phyloP scores from a whole-genome alignment of 768 basidiomycete genomes.

The Termitomyces sp. region DNA sequence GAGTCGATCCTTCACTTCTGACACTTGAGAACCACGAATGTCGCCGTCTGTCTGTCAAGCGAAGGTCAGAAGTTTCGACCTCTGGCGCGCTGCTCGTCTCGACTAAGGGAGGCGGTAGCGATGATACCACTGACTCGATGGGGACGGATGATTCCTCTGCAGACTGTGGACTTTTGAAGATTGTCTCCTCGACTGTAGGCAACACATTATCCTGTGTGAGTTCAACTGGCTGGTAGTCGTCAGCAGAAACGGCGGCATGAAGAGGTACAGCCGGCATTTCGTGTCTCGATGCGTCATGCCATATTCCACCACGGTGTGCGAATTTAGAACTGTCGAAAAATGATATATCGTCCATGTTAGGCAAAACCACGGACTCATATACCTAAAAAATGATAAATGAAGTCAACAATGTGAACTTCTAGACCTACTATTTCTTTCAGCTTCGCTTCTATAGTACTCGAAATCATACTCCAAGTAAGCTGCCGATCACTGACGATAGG shows the following conservation, averaged over 20 bases:
- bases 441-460: constrained; percentile 83
- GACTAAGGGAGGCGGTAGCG: constrained; percentile 3
- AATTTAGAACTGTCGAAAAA: constrained; percentile 80
- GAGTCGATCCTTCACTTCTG: constrained; percentile 30
- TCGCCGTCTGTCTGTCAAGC: constrained; percentile 32
- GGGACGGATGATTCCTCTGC: constrained; percentile 14
- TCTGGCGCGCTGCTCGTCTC: constrained; percentile 4
- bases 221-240: constrained; percentile 28
- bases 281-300: constrained; percentile 63
- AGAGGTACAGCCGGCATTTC: constrained; percentile 22
- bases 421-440: constrained; percentile 80
- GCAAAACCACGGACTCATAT: constrained; percentile 88
- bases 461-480: constrained; percentile 91
- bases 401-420: neutral
- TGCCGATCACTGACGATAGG: constrained; percentile 93
- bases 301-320: constrained; percentile 81
- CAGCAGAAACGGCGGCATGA: constrained; percentile 11
- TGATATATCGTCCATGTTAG: constrained; percentile 97
- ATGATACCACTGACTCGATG: constrained; percentile 3
- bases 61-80: constrained; percentile 12
- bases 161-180: constrained; percentile 10
- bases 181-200: constrained; percentile 1
- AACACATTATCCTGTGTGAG: constrained; percentile 22
- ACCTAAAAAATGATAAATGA: constrained; percentile 46
- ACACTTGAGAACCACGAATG: constrained; percentile 53